Evolutionary conservation across 805 yeast species (phyloP), one percentile per base, ranked within the genome.

Genomic region (Metschnikowia santaceciliae): DNA sequence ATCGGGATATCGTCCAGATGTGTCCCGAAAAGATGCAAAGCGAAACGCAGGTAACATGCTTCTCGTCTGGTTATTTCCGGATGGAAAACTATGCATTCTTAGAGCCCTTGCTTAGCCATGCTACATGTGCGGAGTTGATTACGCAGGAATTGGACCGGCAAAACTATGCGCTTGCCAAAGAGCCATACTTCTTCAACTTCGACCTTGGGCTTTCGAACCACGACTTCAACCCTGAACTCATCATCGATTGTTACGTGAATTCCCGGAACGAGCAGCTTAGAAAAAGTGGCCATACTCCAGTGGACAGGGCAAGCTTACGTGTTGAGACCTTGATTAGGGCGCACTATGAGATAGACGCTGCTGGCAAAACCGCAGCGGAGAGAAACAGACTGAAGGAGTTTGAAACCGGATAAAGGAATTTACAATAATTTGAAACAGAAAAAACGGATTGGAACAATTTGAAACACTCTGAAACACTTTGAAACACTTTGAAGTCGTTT

Each of bases 171-270:
- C 43, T 58, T 19, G 52, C 52, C 20, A 52, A 51, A 19, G 61
- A 56, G 36, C 50, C 51, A 13, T 54, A 47, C 32, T 42, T 48
- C 7, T 67, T 67, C 46, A 56, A 64, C 41, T 62, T 58, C 46
- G 47, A 56, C 2, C 45, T 54, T 4, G 73, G 72, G 2, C 46
- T 66, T n/a, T 62, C 61, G 42, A 54, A 54, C 13, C 56, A 57
- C 22, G 75, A 70, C 42, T 70, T 62, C 48, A 61, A 67, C 51
- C 65, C 69, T 1, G 34, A 35, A 11, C 33, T 22, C 23, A 50
- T 58, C 4, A 55, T 58, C 14, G 47, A 52, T n/a, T 48, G 42
- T 22, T 52, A 50, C 17, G 43, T 42, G 20, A 14, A 42, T 1
- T 30, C 15, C 20, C 49, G 34, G 14, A 23, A 10, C 15, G 50